Percentiles rank a stretch among this genome's conserved stretches.
phyloP scores from a whole-genome alignment of 2,329 filamentous ascomycete genomes.

The Fusarium palustre region DNA sequence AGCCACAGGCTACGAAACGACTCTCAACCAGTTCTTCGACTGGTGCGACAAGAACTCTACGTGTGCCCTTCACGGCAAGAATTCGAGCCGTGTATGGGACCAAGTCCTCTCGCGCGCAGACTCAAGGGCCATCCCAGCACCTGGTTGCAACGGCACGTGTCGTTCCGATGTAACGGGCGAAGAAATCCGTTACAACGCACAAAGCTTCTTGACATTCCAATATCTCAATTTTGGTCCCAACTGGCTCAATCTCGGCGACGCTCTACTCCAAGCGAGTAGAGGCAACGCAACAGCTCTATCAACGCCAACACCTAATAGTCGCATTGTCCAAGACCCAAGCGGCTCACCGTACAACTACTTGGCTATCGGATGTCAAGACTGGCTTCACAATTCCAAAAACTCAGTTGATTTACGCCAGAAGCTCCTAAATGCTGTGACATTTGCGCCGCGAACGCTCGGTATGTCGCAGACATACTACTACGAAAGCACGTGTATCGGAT shows the following conservation, averaged over 20 bases:
- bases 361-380: slow-evolving; percentile 44
- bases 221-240: slow-evolving; percentile 15
- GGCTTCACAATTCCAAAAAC: slow-evolving; percentile 28
- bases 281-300: slow-evolving; percentile 42
- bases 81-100: slow-evolving; percentile 29
- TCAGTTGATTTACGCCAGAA: slow-evolving; percentile 29
- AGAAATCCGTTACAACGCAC: slow-evolving; percentile 37
- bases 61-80: slow-evolving; percentile 41
- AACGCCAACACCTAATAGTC: slow-evolving; percentile 2
- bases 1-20: slow-evolving; percentile 31
- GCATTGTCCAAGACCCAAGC: not conserved
- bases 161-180: slow-evolving; percentile 40
- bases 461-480: slow-evolving; percentile 31
- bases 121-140: slow-evolving; percentile 25
- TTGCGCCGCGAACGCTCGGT: slow-evolving; percentile 38
- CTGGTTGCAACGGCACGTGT: slow-evolving; percentile 28
- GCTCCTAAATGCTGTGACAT: slow-evolving; percentile 7
- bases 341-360: slow-evolving; percentile 35
- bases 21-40: slow-evolving; percentile 37
- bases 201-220: slow-evolving; percentile 27
- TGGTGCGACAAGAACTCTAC: slow-evolving; percentile 38
- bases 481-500: slow-evolving; percentile 36
- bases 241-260: slow-evolving; percentile 33
- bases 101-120: slow-evolving; percentile 29
- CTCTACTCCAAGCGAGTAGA: slow-evolving; percentile 27